phyloP scores from a whole-genome alignment of 345 rosid genomes.

The Brassica juncea region DNA sequence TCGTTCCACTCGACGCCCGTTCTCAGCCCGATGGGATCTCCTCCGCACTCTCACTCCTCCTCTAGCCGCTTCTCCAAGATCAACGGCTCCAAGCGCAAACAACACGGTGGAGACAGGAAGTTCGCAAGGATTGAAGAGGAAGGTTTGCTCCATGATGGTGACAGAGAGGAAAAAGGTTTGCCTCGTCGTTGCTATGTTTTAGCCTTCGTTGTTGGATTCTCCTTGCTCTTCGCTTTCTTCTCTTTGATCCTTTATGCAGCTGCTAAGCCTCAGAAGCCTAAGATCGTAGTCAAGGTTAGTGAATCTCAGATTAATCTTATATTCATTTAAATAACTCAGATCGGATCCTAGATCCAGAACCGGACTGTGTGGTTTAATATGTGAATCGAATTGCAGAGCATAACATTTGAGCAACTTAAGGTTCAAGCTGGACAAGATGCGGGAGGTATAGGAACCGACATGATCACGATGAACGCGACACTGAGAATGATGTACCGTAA shows the following conservation, averaged over 20 bases:
- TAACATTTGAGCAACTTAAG: slow-evolving; percentile 69
- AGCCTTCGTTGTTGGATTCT: slow-evolving; percentile 78
- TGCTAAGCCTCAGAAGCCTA: slow-evolving; percentile 82
- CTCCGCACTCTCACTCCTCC: slow-evolving; percentile 90
- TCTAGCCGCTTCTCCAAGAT: slow-evolving; percentile 85
- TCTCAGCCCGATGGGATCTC: slow-evolving; percentile 89
- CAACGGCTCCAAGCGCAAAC: slow-evolving; percentile 51
- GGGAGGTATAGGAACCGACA: slow-evolving; percentile 86
- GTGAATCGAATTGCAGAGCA: slow-evolving; percentile 51
- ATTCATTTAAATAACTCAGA: not conserved
- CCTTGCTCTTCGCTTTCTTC: slow-evolving; percentile 69
- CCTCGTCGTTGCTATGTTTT: slow-evolving; percentile 81
- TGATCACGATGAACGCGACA: slow-evolving; percentile 82
- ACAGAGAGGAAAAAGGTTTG: slow-evolving; percentile 42
- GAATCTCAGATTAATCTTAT: not conserved
- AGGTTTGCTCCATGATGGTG: slow-evolving; percentile 85
- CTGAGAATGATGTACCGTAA: slow-evolving; percentile 72
- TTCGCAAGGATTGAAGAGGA: slow-evolving; percentile 85
- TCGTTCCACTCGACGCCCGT: slow-evolving; percentile 94
- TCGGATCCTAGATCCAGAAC: not conserved
- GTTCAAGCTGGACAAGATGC: slow-evolving; percentile 93
- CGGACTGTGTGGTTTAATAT: not conserved
- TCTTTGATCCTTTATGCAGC: slow-evolving; percentile 90
- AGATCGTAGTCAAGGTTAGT: slow-evolving; percentile 72
- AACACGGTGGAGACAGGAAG: slow-evolving; percentile 50